phyloP scores from a whole-genome alignment of 495 filamentous ascomycete species.

The Mytilinidion resinicola region DNA sequence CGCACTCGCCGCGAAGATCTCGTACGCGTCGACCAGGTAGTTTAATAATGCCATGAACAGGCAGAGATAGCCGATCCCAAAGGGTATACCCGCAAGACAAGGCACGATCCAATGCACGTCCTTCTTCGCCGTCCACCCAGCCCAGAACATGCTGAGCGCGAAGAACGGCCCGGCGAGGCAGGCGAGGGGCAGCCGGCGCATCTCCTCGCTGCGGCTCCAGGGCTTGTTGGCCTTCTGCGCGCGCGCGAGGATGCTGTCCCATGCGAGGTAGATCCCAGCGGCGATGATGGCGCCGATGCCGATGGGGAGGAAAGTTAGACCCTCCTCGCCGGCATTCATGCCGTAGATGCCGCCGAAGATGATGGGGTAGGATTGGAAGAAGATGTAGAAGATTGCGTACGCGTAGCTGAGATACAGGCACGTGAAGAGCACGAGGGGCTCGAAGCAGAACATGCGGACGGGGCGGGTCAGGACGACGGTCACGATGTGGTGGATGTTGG shows the following conservation, averaged over 20 bases:
- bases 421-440: conserved; percentile 58
- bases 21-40: conserved; percentile 73
- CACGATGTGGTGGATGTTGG: conserved; percentile 35
- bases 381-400: conserved; percentile 73
- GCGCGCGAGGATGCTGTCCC: conserved; percentile 48
- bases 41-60: conserved; percentile 66
- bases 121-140: conserved; percentile 57
- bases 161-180: conserved; percentile 60
- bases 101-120: conserved; percentile 59
- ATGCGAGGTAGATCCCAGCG: conserved; percentile 45
- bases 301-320: conserved; percentile 37
- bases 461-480: conserved; percentile 44
- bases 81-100: conserved; percentile 56
- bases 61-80: conserved; percentile 61
- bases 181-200: conserved; percentile 59
- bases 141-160: conserved; percentile 61
- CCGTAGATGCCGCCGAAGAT: conserved; percentile 34
- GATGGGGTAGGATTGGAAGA: conserved; percentile 48
- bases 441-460: conserved; percentile 49
- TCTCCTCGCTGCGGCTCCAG: conserved; percentile 51
- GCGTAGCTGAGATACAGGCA: conserved; percentile 57
- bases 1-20: conserved; percentile 64
- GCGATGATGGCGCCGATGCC: conserved; percentile 40
- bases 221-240: conserved; percentile 34
- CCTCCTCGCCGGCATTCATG: conserved; percentile 35